Percentiles rank a stretch among this genome's conserved stretches.
These are phyloP conservation scores for Penicillium robsamsonii DNA, from an alignment of 495 filamentous ascomycete species.

Conservation along the genomic window DNA sequence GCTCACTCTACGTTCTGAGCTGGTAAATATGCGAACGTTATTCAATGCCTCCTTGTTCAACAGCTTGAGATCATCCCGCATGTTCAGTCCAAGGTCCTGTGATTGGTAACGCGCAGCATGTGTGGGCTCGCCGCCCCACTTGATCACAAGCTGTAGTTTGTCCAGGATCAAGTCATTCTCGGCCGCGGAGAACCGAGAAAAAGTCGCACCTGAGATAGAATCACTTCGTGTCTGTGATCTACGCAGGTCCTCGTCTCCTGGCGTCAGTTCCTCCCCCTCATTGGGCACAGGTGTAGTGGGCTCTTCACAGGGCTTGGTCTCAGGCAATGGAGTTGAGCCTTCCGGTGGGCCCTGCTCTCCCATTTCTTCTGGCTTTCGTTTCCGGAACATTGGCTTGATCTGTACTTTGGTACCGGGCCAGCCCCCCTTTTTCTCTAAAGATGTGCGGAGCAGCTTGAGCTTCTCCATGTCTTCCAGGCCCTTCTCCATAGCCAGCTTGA, in stretches of 20 bases:
- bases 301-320: conserved; percentile 17
- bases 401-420: conserved; percentile 98
- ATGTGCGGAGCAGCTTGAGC: conserved; percentile 76
- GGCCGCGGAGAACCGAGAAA: conserved; percentile 84
- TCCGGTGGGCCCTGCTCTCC: conserved; percentile 22
- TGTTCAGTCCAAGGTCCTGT: conserved; percentile 89
- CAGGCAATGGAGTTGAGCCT: background rate
- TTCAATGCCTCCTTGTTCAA: conserved; percentile 90
- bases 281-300: conserved; percentile 21
- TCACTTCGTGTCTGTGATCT: conserved; percentile 64
- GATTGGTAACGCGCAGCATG: conserved; percentile 95
- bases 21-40: conserved; percentile 89
- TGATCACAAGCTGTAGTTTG: conserved; percentile 95
- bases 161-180: conserved; percentile 89
- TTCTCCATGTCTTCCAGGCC: conserved; percentile 83
- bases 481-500: conserved; percentile 70
- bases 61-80: conserved; percentile 89
- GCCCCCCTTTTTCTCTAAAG: conserved; percentile 83
- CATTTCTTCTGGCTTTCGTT: conserved; percentile 62
- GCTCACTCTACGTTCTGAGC: conserved; percentile 89
- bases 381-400: conserved; percentile 98
- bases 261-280: conserved; percentile 9
- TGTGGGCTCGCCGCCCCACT: conserved; percentile 98
- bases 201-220: conserved; percentile 79
- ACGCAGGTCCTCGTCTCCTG: conserved; percentile 29